Evolutionary conservation across 306 rosid genomes (phyloP).

Genomic region (Potentilla sterilis): DNA sequence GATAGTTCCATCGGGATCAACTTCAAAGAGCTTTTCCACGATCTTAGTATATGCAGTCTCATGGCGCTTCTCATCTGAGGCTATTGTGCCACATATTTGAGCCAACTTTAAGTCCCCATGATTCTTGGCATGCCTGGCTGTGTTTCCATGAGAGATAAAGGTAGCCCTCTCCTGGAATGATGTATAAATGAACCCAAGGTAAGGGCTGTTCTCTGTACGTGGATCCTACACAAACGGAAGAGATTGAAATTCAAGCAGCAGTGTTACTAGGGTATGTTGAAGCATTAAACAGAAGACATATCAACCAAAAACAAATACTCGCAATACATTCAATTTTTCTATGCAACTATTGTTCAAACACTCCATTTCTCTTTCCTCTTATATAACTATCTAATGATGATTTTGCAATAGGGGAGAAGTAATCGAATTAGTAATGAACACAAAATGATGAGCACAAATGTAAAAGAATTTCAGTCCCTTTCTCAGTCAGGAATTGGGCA

Average conservation of each 20-base stretch:
- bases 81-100: conserved; percentile 85
- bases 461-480: not conserved
- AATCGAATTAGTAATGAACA: no score
- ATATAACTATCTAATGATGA: not conserved
- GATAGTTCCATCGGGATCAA: conserved; percentile 79
- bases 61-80: conserved; percentile 89
- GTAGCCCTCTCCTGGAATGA: conserved; percentile 95
- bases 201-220: conserved; percentile 83
- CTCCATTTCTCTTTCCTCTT: not conserved
- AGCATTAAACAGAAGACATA: not conserved
- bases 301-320: no score
- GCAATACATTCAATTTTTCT: not conserved
- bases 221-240: conserved; percentile 56
- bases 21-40: conserved; percentile 76
- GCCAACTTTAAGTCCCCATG: conserved; percentile 79
- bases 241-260: not conserved
- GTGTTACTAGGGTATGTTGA: not conserved
- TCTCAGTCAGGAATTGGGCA: not conserved
- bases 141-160: conserved; percentile 87
- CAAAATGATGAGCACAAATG: not conserved
- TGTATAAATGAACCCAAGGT: conserved; percentile 87
- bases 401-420: not conserved
- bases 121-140: conserved; percentile 91
- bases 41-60: conserved; percentile 93
- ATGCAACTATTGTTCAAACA: not conserved